Conservation (phyloP, 768 basidiomycete genomes). For the Panus rudis region DNA sequence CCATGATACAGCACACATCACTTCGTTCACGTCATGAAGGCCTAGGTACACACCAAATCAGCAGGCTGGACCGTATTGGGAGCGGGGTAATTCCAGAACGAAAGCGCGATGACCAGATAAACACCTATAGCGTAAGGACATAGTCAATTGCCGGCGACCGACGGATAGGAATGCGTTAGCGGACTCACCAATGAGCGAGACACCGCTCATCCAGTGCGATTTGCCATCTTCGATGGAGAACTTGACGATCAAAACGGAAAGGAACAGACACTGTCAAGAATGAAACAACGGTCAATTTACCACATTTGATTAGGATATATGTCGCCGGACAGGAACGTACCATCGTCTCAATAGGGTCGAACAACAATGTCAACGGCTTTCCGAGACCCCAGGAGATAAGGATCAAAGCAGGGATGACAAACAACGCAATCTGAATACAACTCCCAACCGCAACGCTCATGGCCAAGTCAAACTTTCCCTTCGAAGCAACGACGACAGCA, state of each 20-base stretch:
- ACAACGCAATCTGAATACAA: conserved; percentile 12
- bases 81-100: conserved; percentile 10
- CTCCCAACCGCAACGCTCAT: conserved; percentile 9
- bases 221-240: conserved; percentile 10
- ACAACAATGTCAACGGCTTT: conserved; percentile 9
- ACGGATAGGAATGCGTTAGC: neutral
- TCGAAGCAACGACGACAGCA: conserved; percentile 8
- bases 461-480: conserved; percentile 11
- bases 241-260: conserved; percentile 11
- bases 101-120: conserved; percentile 9
- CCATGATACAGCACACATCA: too few species aligned
- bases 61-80: neutral
- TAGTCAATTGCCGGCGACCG: neutral
- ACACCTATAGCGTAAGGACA: neutral
- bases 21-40: too few species aligned
- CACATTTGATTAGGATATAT: neutral
- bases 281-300: too few species aligned
- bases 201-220: conserved; percentile 11
- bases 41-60: neutral
- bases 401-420: conserved; percentile 10
- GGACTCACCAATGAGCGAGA: conserved; percentile 2
- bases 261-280: conserved; percentile 8
- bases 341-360: conserved; percentile 12
- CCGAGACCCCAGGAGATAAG: conserved; percentile 10
- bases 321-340: neutral